Percentiles rank a stretch among this genome's conserved stretches.
Conservation (phyloP, 306 rosid genomes). For the Cyamopsis tetragonoloba region DNA sequence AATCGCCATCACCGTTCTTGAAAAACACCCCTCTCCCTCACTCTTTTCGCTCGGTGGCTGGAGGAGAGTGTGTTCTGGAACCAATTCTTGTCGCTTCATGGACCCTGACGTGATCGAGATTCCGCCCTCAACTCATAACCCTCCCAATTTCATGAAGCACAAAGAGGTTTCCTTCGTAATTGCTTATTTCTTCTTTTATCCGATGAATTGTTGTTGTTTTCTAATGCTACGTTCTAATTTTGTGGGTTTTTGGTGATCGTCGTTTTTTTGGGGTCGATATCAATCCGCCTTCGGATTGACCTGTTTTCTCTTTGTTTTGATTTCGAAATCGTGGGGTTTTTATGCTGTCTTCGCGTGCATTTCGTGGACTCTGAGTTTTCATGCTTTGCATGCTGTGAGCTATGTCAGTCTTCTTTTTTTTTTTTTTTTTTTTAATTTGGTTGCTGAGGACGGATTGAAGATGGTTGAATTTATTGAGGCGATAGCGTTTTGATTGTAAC, state of each 20-base stretch:
- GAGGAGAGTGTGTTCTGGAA: constrained; percentile 15
- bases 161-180: constrained; percentile 32
- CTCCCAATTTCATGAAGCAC: constrained; percentile 31
- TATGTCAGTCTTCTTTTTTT: neutral
- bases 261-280: neutral
- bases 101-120: constrained; percentile 54
- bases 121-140: constrained; percentile 29
- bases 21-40: neutral
- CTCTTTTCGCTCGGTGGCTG: constrained; percentile 28
- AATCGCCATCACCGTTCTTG: neutral
- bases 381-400: neutral
- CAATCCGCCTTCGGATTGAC: neutral
- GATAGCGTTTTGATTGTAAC: neutral
- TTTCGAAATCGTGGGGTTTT: neutral
- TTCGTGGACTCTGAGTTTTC: constrained; percentile 14
- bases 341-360: neutral
- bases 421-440: too few species aligned
- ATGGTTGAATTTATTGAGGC: constrained; percentile 4
- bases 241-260: neutral
- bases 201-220: neutral
- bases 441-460: neutral
- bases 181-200: too few species aligned
- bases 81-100: constrained; percentile 30
- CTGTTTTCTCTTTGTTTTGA: neutral
- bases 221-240: neutral